These are phyloP conservation scores for Globisporangium nunn DNA, from an alignment of 352 stramenopile species.

Conservation along the genomic window DNA sequence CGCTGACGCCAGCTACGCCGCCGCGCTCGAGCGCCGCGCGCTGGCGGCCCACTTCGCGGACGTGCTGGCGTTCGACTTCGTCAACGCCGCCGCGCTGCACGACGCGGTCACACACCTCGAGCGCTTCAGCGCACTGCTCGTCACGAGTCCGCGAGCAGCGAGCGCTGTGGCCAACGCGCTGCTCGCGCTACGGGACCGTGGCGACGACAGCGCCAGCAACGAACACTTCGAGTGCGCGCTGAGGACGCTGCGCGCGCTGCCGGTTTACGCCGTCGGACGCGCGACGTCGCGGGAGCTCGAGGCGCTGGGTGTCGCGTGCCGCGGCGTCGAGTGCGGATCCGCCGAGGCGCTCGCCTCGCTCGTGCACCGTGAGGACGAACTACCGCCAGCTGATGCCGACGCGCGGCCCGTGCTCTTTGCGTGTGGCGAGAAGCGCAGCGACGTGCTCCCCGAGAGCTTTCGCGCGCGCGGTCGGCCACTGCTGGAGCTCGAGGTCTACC, in stretches of 20 bases:
- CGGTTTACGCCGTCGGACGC: constrained; percentile 59
- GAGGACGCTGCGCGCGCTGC: constrained; percentile 18
- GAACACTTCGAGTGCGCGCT: constrained; percentile 12
- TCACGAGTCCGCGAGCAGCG: constrained; percentile 71
- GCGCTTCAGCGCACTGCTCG: constrained; percentile 45
- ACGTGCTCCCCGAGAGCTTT: constrained; percentile 64
- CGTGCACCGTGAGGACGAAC: constrained; percentile 27
- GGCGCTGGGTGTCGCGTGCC: constrained; percentile 39
- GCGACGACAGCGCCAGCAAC: neutral
- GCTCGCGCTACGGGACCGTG: constrained; percentile 14
- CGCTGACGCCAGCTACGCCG: constrained; percentile 45
- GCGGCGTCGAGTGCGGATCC: constrained; percentile 65
- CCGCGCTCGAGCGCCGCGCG: constrained; percentile 20
- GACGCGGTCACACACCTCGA: constrained; percentile 38
- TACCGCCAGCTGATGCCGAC: constrained; percentile 18
- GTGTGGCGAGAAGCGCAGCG: constrained; percentile 64
- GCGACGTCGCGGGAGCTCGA: constrained; percentile 60
- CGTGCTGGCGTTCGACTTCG: constrained; percentile 61
- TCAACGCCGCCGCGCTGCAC: constrained; percentile 35
- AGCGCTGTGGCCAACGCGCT: constrained; percentile 40
- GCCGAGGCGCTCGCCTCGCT: constrained; percentile 48
- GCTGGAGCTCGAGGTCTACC: constrained; percentile 64
- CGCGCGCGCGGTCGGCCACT: constrained; percentile 28
- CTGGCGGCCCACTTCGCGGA: constrained; percentile 42
- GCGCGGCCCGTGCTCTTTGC: constrained; percentile 65